These are phyloP conservation scores for Phialophora chinensis DNA, from an alignment of 2,329 filamentous ascomycete genomes.

Conservation along the genomic window DNA sequence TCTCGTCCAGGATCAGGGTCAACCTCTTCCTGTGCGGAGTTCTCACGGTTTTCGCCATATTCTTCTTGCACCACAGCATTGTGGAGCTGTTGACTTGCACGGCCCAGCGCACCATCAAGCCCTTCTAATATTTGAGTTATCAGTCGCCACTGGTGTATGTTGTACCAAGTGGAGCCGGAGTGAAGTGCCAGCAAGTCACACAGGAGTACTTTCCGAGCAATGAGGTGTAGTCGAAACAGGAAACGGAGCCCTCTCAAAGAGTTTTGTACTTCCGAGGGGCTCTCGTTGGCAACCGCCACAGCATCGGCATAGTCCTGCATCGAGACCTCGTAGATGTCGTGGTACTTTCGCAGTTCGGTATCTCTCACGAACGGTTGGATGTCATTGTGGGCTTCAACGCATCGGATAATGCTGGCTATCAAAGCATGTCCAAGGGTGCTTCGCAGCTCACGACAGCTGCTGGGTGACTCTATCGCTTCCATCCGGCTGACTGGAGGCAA, in stretches of 20 bases:
- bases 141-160: conserved; percentile 55
- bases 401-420: conserved; percentile 71
- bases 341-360: conserved; percentile 86
- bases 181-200: conserved; percentile 89
- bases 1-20: conserved; percentile 17
- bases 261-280: conserved; percentile 76
- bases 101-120: conserved; percentile 62
- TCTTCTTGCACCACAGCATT: conserved; percentile 31
- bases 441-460: conserved; percentile 80
- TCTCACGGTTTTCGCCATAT: conserved; percentile 22
- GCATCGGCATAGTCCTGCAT: conserved; percentile 74
- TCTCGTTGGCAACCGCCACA: conserved; percentile 66
- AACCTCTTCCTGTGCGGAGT: conserved; percentile 8
- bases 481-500: conserved; percentile 90
- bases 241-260: conserved; percentile 82
- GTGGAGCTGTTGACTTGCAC: conserved; percentile 26
- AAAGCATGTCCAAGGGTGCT: conserved; percentile 75
- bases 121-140: conserved; percentile 74
- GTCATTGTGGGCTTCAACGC: conserved; percentile 70
- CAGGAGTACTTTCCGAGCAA: conserved; percentile 80
- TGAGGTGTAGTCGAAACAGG: conserved; percentile 78
- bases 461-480: conserved; percentile 78
- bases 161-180: conserved; percentile 59
- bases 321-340: conserved; percentile 84
- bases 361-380: conserved; percentile 77